phyloP scores from a whole-genome alignment of 1,284 basidiomycete species.

The Cutaneotrichosporon sp. region DNA sequence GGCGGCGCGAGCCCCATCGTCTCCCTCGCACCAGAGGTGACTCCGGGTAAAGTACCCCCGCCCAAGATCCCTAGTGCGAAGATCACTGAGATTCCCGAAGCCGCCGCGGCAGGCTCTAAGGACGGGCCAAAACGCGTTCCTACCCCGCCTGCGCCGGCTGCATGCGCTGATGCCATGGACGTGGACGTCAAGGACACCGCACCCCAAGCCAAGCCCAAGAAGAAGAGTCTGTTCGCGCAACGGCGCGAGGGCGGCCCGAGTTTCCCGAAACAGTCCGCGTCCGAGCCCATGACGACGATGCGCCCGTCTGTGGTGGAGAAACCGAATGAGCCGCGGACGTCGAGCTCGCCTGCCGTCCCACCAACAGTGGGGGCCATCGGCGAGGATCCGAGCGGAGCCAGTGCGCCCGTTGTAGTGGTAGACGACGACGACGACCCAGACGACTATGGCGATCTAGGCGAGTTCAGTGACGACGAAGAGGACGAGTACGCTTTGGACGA shows the following conservation, averaged over 20 bases:
- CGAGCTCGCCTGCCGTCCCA: neutral
- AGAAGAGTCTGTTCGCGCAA: slow-evolving; percentile 35
- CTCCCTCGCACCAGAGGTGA: slow-evolving; percentile 2
- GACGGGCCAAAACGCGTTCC: too few relatives aligned
- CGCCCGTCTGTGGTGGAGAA: slow-evolving; percentile 31
- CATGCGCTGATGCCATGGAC: slow-evolving; percentile 4
- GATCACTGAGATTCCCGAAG: neutral
- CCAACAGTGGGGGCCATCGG: neutral
- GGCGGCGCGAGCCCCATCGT: neutral
- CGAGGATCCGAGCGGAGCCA: neutral
- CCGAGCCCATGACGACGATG: slow-evolving; percentile 27
- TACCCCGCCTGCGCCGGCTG: neutral
- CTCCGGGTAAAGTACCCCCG: neutral
- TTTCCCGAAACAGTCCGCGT: slow-evolving; percentile 22
- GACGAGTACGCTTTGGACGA: slow-evolving; percentile 45
- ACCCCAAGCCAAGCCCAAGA: slow-evolving; percentile 17
- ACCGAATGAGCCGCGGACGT: neutral
- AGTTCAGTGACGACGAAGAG: slow-evolving; percentile 34
- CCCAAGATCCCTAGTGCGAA: too few relatives aligned
- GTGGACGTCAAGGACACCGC: neutral
- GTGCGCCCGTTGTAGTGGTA: slow-evolving; percentile 3
- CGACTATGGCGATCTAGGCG: slow-evolving; percentile 32
- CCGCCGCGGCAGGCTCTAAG: neutral
- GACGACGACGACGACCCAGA: slow-evolving; percentile 26
- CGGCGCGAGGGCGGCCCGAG: slow-evolving; percentile 11